These are phyloP conservation scores for Euphrasia arctica DNA, from an alignment of 305 asterid genomes.

Conservation along the genomic window DNA sequence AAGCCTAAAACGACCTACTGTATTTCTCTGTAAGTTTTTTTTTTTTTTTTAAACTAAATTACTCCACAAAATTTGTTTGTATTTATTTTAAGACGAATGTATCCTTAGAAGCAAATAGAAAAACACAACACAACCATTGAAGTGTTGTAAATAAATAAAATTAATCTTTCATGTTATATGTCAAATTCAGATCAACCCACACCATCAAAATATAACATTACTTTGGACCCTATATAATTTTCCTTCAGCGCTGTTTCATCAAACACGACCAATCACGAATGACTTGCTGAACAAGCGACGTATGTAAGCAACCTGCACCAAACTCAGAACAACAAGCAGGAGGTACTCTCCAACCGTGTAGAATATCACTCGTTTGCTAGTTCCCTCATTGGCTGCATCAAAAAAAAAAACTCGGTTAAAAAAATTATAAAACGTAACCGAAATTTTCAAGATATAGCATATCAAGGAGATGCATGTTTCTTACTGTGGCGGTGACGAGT, in stretches of 20 bases:
- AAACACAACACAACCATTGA: no score
- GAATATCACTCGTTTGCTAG: conserved; percentile 63
- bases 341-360: conserved; percentile 77
- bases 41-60: no score
- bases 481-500: conserved; percentile 82
- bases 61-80: no score
- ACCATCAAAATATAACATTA: not conserved
- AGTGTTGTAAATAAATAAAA: no score
- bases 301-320: conserved; percentile 65
- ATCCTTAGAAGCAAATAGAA: no score
- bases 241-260: no score
- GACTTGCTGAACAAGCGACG: conserved; percentile 79
- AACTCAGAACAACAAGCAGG: conserved; percentile 53
- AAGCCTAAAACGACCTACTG: no score
- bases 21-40: no score
- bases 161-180: not conserved
- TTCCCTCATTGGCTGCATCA: conserved; percentile 83
- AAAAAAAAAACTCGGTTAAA: not conserved
- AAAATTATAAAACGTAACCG: not conserved
- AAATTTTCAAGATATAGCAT: not conserved
- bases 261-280: conserved; percentile 70
- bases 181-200: not conserved
- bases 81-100: no score
- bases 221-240: no score
- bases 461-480: conserved; percentile 7